Conservation (phyloP, 306 rosid species). For the Urtica urens region DNA sequence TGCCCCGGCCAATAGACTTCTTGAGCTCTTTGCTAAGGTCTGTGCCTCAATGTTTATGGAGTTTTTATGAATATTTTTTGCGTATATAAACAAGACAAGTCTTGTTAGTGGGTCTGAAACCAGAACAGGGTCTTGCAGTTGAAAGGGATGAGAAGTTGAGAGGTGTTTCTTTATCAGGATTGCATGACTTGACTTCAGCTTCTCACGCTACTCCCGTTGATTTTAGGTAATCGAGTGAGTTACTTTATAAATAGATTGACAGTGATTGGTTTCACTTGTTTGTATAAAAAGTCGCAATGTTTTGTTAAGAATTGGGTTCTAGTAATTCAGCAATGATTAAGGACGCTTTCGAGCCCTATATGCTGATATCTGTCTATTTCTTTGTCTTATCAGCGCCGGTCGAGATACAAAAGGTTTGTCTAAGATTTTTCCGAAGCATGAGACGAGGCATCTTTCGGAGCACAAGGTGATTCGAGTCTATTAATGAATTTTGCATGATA, state of each 20-base stretch:
- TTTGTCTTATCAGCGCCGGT: conserved; percentile 35
- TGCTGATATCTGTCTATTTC: conserved; percentile 2
- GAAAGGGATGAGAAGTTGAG: conserved; percentile 48
- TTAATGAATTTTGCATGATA: not conserved
- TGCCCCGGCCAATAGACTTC: conserved; percentile 54
- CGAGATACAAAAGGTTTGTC: conserved; percentile 61
- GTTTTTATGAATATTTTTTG: too few relatives aligned
- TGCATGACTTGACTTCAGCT: conserved; percentile 23
- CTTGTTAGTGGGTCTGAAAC: conserved; percentile 35
- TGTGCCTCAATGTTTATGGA: conserved; percentile 1
- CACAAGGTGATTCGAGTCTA: conserved; percentile 51
- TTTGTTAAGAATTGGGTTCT: too few relatives aligned
- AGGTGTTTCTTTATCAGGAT: conserved; percentile 39
- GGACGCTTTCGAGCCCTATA: too few relatives aligned
- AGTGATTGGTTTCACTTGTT: too few relatives aligned
- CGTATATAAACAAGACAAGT: too few relatives aligned
- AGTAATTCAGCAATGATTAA: too few relatives aligned
- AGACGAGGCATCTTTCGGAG: conserved; percentile 87
- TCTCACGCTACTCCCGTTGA: conserved; percentile 34
- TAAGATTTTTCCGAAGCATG: conserved; percentile 71
- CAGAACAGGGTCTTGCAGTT: conserved; percentile 81
- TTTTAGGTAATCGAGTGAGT: conserved; percentile 38
- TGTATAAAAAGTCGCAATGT: too few relatives aligned
- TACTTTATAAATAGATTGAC: too few relatives aligned
- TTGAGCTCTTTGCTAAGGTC: conserved; percentile 70